Evolutionary conservation across 192 early-diverging fungal species (phyloP), one percentile per base, ranked within the genome.

Genomic region (Geranomyces variabilis): DNA sequence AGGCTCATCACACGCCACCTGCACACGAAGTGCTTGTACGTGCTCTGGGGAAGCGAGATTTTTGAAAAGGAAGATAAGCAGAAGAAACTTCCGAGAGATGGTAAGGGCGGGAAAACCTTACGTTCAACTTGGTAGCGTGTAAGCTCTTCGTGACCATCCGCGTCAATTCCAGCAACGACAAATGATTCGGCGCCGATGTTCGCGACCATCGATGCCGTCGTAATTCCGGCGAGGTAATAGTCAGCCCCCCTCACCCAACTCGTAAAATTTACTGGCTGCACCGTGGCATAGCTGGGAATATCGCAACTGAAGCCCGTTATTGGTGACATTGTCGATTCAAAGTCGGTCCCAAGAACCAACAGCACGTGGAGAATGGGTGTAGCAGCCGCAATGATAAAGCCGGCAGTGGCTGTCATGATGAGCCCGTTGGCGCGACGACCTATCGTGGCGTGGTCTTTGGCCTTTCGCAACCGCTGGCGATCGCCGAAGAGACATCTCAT

Each of bases 311-410:
- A 55, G 21, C 26, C 21, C 19, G 51, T 28, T 6, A 55, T 3
- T 7, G 51, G 51, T 6, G 51, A 55, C 21, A 55, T 8, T 6
- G 4, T 4, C 51, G 51, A 4, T 14, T n/a, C 26, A 28, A 55
- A 55, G 26, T 55, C 4, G 51, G 51, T 55, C 14, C 51, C 51
- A 55, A 55, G 51, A 55, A 55, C 26, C 4, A 55, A 14, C 51
- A 55, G 14, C 6, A 55, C 51, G 15, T 55, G 51, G 4, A 55
- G 51, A 14, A 55, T n/a, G 51, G 51, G 51, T 14, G 51, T 55
- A 3, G 21, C 15, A n/a, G 26, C 4, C 21, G 51, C 51, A 4
- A 55, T 7, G 7, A n/a, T 3, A 28, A 28, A n/a, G 2, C 6
- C 26, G 26, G 14, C 4, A 3, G 26, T 55, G 6, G 51, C 51